These are phyloP conservation scores for Coniosporium apollinis DNA, from an alignment of 495 filamentous ascomycete genomes.

Conservation along the genomic window DNA sequence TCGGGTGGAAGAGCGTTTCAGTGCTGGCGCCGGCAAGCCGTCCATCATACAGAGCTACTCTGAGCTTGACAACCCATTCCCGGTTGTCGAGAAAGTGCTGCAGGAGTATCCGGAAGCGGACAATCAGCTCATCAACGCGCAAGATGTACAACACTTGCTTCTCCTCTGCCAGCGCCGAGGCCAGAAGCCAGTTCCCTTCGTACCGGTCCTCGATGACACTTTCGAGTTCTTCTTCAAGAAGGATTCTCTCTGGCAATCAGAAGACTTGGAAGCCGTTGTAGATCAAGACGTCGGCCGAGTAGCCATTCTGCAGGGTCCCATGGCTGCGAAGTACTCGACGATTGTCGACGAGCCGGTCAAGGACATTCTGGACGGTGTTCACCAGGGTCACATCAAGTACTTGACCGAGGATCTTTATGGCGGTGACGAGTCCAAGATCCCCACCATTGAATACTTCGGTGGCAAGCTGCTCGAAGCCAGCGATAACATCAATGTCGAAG, in stretches of 20 bases:
- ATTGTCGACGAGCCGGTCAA: slow-evolving; percentile 81
- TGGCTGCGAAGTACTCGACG: slow-evolving; percentile 80
- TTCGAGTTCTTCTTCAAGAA: slow-evolving; percentile 99
- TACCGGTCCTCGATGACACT: slow-evolving; percentile 80
- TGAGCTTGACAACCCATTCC: slow-evolving; percentile 70
- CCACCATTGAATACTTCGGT: slow-evolving; percentile 86
- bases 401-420: slow-evolving; percentile 68
- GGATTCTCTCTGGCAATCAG: slow-evolving; percentile 98
- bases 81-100: slow-evolving; percentile 61
- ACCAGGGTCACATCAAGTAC: slow-evolving; percentile 64
- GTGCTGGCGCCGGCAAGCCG: slow-evolving; percentile 41
- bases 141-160: slow-evolving; percentile 93
- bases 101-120: slow-evolving; percentile 67
- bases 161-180: slow-evolving; percentile 80
- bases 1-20: slow-evolving; percentile 88
- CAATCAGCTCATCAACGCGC: slow-evolving; percentile 86
- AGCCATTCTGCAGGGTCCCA: slow-evolving; percentile 90
- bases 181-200: slow-evolving; percentile 94
- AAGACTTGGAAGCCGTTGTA: slow-evolving; percentile 89
- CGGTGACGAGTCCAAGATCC: slow-evolving; percentile 54
- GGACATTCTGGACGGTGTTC: slow-evolving; percentile 80
- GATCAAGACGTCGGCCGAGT: slow-evolving; percentile 87
- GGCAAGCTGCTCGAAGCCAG: slow-evolving; percentile 42
- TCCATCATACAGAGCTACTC: slow-evolving; percentile 74
- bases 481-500: slow-evolving; percentile 52